A percentile compares a stretch with the other conserved stretches of the same genome.
phyloP scores from a whole-genome alignment of 139 green algal species.

The Chloropicon primus region DNA sequence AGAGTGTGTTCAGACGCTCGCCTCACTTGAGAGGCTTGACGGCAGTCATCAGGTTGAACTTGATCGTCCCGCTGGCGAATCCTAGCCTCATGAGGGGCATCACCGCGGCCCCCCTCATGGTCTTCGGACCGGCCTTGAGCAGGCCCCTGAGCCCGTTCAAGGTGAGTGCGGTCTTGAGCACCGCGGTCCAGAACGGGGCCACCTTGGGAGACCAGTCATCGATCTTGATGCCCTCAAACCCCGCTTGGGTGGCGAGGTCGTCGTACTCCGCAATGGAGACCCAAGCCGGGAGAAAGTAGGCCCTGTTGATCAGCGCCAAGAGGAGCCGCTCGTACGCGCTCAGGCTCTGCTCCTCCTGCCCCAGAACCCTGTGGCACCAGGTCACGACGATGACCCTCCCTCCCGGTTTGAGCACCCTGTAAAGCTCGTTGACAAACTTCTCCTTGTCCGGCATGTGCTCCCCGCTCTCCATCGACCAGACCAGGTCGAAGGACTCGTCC shows the following conservation, averaged over 20 bases:
- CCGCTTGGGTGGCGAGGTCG: constrained; percentile 37
- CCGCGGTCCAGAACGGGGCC: constrained; percentile 84
- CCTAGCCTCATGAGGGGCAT: constrained; percentile 91
- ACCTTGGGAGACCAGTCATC: constrained; percentile 84
- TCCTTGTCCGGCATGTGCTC: constrained; percentile 85
- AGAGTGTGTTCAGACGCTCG: too few relatives aligned
- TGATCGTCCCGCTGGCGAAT: constrained; percentile 76
- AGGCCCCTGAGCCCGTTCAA: constrained; percentile 9
- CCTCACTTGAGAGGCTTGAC: too few relatives aligned
- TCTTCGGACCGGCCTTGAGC: constrained; percentile 22
- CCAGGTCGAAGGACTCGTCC: constrained; percentile 67
- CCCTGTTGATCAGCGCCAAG: constrained; percentile 82
- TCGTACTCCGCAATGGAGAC: constrained; percentile 82
- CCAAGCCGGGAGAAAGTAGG: constrained; percentile 95
- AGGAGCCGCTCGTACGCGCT: constrained; percentile 43
- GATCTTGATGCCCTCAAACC: constrained; percentile 40
- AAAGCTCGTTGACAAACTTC: constrained; percentile 85
- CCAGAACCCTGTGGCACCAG: constrained; percentile 59
- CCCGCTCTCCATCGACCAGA: constrained; percentile 75
- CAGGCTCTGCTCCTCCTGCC: constrained; percentile 20
- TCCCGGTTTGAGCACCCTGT: constrained; percentile 68
- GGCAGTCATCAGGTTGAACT: constrained; percentile 87
- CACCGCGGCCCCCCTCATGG: constrained; percentile 64
- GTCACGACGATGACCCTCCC: constrained; percentile 73
- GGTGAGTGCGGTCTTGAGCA: constrained; percentile 60